Evolutionary conservation across 345 rosid species (phyloP).

Genomic region (Physaria fendleri): DNA sequence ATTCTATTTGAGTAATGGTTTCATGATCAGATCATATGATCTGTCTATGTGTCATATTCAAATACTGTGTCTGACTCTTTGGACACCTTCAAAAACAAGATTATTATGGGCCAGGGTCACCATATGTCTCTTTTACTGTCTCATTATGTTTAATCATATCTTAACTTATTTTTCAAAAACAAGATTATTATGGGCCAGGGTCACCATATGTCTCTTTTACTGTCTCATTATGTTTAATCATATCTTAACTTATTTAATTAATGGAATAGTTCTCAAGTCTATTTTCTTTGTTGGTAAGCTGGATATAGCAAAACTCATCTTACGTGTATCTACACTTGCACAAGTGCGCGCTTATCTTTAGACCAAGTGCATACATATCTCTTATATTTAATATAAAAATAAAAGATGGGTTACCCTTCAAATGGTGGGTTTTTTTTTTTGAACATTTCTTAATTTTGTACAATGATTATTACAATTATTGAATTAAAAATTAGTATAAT

Average conservation of each 20-base stretch:
- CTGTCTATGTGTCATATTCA: slow-evolving; percentile 8
- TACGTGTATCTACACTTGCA: background rate
- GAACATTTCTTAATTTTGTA: background rate
- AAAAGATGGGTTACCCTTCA: background rate
- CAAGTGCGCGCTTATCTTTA: slow-evolving; percentile 3
- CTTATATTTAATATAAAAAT: background rate
- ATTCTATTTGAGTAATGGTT: no score
- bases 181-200: background rate
- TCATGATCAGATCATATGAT: no score
- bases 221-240: background rate
- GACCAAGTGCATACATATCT: background rate
- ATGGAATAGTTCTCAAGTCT: background rate
- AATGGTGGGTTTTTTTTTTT: background rate
- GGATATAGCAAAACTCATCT: slow-evolving; percentile 4
- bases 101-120: slow-evolving; percentile 1
- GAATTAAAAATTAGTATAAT: no score
- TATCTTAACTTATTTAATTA: background rate
- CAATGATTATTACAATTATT: background rate
- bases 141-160: background rate
- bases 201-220: slow-evolving; percentile 8
- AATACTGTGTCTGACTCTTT: background rate
- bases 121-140: slow-evolving; percentile 8
- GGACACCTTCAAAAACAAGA: slow-evolving; percentile 10
- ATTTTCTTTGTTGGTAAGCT: background rate
- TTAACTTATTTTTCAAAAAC: background rate